A percentile compares a stretch with the other conserved stretches of the same genome.
phyloP scores from a whole-genome alignment of 306 rosid genomes.

The Citrullus mucosospermus region DNA sequence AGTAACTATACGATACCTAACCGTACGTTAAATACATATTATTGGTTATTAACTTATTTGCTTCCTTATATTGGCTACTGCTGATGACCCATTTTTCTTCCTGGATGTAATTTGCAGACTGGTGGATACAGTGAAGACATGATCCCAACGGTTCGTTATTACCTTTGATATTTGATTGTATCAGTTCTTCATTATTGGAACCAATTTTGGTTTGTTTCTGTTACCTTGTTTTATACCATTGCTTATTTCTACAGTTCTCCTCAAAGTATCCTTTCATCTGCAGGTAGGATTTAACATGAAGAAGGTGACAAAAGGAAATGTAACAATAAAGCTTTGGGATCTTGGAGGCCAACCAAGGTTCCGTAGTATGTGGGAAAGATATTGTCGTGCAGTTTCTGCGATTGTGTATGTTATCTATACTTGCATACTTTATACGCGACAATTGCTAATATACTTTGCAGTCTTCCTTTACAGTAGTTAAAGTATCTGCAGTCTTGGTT shows the following conservation, averaged over 20 bases:
- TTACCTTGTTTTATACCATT: not conserved
- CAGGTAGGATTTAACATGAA: conserved; percentile 76
- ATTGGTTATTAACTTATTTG: not conserved
- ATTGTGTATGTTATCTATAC: conserved; percentile 32
- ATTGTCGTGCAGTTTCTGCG: conserved; percentile 57
- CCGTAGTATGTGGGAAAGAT: conserved; percentile 74
- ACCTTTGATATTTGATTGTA: not conserved
- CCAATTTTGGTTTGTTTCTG: not conserved
- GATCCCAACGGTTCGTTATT: conserved; percentile 55
- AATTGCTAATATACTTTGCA: not conserved
- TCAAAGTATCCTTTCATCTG: conserved; percentile 1
- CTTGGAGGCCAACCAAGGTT: conserved; percentile 72
- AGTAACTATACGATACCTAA: conserved; percentile 9
- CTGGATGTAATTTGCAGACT: conserved; percentile 22
- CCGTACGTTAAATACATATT: not conserved
- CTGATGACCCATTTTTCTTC: conserved; percentile 15
- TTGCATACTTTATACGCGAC: not conserved
- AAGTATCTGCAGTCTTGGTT: not conserved
- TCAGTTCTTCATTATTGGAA: not conserved
- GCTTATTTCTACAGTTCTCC: not conserved
- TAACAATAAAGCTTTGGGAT: conserved; percentile 58
- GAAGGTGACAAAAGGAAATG: conserved; percentile 60
- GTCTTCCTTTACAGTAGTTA: not conserved
- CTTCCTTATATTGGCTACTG: not conserved
- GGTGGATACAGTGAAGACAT: conserved; percentile 68